Evolutionary conservation across 2,329 filamentous ascomycete species (phyloP).

Genomic region (Scedosporium dehoogii): DNA sequence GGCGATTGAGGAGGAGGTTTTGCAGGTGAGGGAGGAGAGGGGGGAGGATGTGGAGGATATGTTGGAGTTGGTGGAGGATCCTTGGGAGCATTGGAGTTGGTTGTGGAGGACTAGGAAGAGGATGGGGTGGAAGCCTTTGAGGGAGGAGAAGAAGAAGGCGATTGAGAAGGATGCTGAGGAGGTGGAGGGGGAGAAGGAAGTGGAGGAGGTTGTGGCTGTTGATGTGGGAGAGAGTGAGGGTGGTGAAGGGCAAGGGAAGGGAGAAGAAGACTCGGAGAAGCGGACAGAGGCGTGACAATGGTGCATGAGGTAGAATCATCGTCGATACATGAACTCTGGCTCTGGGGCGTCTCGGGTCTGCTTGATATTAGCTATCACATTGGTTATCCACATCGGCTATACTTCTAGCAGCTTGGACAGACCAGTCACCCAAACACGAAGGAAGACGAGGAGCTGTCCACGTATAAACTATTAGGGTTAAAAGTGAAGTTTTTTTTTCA

Average conservation of each 20-base stretch:
- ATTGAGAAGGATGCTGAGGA: not conserved
- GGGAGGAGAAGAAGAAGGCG: not conserved
- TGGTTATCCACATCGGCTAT: too few species aligned
- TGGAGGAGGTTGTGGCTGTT: not conserved
- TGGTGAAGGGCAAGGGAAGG: not conserved
- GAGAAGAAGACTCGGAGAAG: not conserved
- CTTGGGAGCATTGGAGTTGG: conserved; percentile 1
- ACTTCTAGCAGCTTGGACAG: too few species aligned
- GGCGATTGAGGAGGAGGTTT: conserved; percentile 25
- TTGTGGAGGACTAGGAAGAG: not conserved
- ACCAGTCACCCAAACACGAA: too few species aligned
- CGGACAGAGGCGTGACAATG: not conserved
- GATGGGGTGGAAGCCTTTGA: not conserved
- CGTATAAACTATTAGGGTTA: not conserved
- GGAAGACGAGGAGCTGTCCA: not conserved
- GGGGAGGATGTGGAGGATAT: conserved; percentile 3
- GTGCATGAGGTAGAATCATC: too few species aligned
- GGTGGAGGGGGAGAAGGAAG: not conserved
- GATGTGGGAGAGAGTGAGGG: not conserved
- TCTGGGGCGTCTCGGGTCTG: too few species aligned
- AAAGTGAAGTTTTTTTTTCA: not conserved
- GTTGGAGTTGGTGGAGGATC: not conserved
- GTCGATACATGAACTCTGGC: not conserved
- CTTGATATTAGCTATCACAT: too few species aligned
- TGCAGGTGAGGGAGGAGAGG: conserved; percentile 3